Base-by-base conservation (phyloP, 2,329 filamentous ascomycete species). In the Penicillium griseofulvum region DNA sequence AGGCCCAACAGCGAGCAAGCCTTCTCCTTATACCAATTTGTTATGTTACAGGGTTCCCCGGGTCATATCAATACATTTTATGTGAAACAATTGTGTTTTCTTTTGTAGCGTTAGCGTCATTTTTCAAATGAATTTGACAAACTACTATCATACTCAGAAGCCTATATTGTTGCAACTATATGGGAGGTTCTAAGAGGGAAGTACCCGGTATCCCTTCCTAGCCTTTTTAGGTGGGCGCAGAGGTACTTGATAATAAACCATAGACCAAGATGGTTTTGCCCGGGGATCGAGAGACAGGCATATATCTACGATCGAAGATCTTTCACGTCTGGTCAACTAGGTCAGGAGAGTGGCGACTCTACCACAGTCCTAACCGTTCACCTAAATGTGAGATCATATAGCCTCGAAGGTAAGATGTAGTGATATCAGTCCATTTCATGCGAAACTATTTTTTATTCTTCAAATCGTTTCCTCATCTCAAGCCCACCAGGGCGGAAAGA, bases 381-480 rank as follows among this genome's bases (percentile, higher is more conserved):
- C 24, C 5, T 11, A 38, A 2, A 48, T n/a, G 0, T 26, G 41
- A 39, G 2, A 38, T 3, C 17, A 49, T 9, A 39, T 36, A n/a
- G 8, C 9, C 12, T 1, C 6, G 10, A 19, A 51, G 24, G 54
- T n/a, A 51, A 42, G 26, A 37, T 47, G 33, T 56, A 62, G 57
- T 68, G 63, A 65, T 65, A 68, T 59, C 61, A 62, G 52, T 69
- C 62, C 62, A 67, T 66, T 61, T 63, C 63, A 70, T 71, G 60
- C 59, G 62, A 67, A 64, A 67, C 61, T 63, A 43, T 54, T 60
- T 55, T 62, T 55, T 59, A 59, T 61, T 57, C 53, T 64, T 63
- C 58, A 59, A 56, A 62, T 63, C 63, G 54, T 65, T 57, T 55
- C 55, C 59, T 63, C 62, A 57, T 64, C 54, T 61, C 61, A 55